Conservation (phyloP, 2,329 filamentous ascomycete species). For the Capronia epimyces region DNA sequence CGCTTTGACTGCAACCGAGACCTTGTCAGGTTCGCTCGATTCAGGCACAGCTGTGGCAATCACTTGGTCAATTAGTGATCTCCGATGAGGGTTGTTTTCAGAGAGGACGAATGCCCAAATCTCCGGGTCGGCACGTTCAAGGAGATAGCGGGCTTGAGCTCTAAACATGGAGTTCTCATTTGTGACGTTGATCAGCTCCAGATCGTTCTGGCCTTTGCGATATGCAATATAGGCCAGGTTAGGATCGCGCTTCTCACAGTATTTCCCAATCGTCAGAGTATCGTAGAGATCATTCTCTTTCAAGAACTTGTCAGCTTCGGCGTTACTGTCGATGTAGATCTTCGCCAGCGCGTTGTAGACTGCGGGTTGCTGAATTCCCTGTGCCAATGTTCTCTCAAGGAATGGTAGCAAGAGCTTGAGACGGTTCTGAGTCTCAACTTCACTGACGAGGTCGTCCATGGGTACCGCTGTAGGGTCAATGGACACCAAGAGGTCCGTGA, state of each 20-base stretch:
- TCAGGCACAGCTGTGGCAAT: constrained; percentile 92
- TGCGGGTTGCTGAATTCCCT: constrained; percentile 91
- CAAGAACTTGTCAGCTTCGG: constrained; percentile 94
- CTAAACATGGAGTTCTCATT: constrained; percentile 99
- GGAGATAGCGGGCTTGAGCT: constrained; percentile 88
- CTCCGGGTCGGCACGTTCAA: constrained; percentile 83
- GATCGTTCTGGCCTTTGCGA: constrained; percentile 91
- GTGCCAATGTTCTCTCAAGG: constrained; percentile 82
- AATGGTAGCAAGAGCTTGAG: constrained; percentile 94
- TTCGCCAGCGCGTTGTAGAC: constrained; percentile 97
- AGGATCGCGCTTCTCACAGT: constrained; percentile 97
- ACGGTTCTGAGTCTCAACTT: constrained; percentile 94
- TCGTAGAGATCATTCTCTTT: constrained; percentile 98
- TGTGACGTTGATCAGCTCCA: constrained; percentile 94
- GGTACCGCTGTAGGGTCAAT: constrained; percentile 80
- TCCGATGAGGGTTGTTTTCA: constrained; percentile 90
- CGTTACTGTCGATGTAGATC: constrained; percentile 97
- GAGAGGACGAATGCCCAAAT: constrained; percentile 94
- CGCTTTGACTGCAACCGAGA: constrained; percentile 86
- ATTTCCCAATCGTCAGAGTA: constrained; percentile 85
- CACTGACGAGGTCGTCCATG: constrained; percentile 86
- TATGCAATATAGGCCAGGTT: constrained; percentile 94
- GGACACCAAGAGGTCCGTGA: constrained; percentile 82
- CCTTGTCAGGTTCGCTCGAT: constrained; percentile 86
- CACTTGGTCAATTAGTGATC: constrained; percentile 92